These are phyloP conservation scores for Calonectria pauciramosa DNA, from an alignment of 2,329 filamentous ascomycete genomes.

Conservation along the genomic window DNA sequence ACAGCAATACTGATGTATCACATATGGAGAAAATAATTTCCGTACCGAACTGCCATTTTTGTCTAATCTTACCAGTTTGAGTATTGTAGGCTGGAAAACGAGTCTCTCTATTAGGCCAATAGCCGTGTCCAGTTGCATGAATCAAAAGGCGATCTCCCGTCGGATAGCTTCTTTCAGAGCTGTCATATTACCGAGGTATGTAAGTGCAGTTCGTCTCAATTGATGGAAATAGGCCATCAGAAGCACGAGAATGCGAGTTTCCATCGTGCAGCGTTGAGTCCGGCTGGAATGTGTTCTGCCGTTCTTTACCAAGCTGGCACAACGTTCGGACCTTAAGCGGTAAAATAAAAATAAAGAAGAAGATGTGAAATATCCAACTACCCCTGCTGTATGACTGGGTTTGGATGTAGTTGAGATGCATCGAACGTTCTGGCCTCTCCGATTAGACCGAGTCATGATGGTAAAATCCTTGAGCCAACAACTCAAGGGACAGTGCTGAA, in stretches of 20 bases:
- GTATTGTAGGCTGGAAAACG: background rate
- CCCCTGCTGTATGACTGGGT: background rate
- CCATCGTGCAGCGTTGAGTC: background rate
- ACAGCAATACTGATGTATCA: background rate
- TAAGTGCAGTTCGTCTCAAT: background rate
- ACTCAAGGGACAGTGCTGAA: background rate
- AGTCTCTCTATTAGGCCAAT: background rate
- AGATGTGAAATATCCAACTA: background rate
- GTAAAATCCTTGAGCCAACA: background rate
- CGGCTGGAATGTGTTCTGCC: background rate
- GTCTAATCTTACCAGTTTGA: background rate
- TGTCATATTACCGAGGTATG: background rate
- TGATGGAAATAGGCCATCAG: background rate
- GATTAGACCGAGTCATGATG: too few relatives aligned
- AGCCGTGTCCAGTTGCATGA: background rate
- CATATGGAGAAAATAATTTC: background rate
- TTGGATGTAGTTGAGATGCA: background rate
- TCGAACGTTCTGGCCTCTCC: background rate
- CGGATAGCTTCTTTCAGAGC: background rate
- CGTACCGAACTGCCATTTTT: background rate
- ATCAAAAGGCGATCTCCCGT: background rate
- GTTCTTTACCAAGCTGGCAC: background rate
- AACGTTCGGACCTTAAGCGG: background rate
- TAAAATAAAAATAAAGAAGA: too few relatives aligned
- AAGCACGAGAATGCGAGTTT: background rate